These are phyloP conservation scores for Coemansia sp. DNA, from an alignment of 192 early-diverging fungal genomes.

Conservation along the genomic window DNA sequence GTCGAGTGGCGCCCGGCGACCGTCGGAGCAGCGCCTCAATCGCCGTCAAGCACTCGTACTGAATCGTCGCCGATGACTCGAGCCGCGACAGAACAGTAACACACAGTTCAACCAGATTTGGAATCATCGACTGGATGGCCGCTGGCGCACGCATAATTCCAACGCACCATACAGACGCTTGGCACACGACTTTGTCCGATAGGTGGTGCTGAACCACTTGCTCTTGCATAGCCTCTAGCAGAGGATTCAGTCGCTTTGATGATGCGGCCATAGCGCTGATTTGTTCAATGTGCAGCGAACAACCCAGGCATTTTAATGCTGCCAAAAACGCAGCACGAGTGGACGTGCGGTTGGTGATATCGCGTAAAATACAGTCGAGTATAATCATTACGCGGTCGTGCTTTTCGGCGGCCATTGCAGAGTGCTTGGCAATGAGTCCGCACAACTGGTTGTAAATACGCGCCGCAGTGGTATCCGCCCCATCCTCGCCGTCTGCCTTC, in stretches of 20 bases:
- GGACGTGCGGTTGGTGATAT: slow-evolving; percentile 1
- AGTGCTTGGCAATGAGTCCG: slow-evolving; percentile 11
- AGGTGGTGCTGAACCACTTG: slow-evolving; percentile 9
- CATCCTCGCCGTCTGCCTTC: background rate
- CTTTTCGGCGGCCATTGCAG: background rate
- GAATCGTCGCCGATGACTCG: slow-evolving; percentile 25
- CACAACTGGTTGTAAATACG: slow-evolving; percentile 28
- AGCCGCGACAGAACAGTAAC: slow-evolving; percentile 11
- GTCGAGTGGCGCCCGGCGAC: slow-evolving; percentile 21
- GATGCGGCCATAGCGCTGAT: slow-evolving; percentile 9
- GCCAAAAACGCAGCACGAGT: slow-evolving; percentile 16
- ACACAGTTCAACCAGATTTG: slow-evolving; percentile 17
- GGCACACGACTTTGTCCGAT: slow-evolving; percentile 27
- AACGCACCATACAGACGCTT: slow-evolving; percentile 33
- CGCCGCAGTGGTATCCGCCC: background rate
- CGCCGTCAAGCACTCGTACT: slow-evolving; percentile 40
- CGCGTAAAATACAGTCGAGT: slow-evolving; percentile 27
- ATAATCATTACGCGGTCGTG: background rate
- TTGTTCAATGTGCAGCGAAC: slow-evolving; percentile 21
- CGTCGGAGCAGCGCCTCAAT: slow-evolving; percentile 41
- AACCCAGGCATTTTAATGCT: slow-evolving; percentile 34
- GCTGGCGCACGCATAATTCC: slow-evolving; percentile 23
- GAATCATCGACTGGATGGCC: slow-evolving; percentile 13
- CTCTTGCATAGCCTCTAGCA: slow-evolving; percentile 9
- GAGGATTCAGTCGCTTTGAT: background rate